phyloP scores from a whole-genome alignment of 768 basidiomycete genomes.

The Tubosaeta brunneosetosa region DNA sequence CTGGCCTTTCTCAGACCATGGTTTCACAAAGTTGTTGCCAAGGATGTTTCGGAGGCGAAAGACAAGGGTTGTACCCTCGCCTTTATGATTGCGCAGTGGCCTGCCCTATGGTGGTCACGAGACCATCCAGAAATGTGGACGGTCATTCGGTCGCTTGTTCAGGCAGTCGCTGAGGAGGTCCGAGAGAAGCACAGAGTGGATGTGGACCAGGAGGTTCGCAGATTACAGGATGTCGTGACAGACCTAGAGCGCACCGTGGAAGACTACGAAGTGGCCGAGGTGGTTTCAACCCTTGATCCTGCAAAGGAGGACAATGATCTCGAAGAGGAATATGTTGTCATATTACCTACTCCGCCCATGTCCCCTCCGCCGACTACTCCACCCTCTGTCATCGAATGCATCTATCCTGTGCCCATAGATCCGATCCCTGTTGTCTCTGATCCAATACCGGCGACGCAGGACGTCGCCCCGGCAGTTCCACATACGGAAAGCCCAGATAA shows the following conservation, averaged over 20 bases:
- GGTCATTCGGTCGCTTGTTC: constrained; percentile 53
- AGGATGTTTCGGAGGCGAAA: constrained; percentile 37
- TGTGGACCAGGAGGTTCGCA: constrained; percentile 42
- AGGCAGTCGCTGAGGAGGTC: constrained; percentile 63
- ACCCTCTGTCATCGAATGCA: constrained; percentile 17
- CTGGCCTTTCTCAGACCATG: constrained; percentile 64
- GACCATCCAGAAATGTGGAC: constrained; percentile 60
- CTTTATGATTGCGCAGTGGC: constrained; percentile 57
- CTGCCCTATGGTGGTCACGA: constrained; percentile 61
- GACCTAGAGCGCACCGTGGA: constrained; percentile 44
- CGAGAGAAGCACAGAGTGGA: constrained; percentile 43
- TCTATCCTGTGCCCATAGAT: background rate
- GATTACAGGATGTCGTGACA: constrained; percentile 47
- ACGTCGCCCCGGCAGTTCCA: background rate
- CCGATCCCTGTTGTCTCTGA: background rate
- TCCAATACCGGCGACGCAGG: constrained; percentile 4
- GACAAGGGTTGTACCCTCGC: constrained; percentile 41
- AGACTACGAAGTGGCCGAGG: constrained; percentile 34
- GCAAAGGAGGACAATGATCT: constrained; percentile 14
- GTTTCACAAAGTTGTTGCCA: constrained; percentile 50
- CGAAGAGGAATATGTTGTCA: constrained; percentile 7
- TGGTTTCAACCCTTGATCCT: constrained; percentile 21
- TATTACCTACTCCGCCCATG: constrained; percentile 19
- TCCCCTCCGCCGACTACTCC: constrained; percentile 19
- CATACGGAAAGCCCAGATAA: constrained; percentile 2